These are phyloP conservation scores for Phytopythium cucurbitacearum DNA, from an alignment of 352 stramenopile genomes.

Conservation along the genomic window DNA sequence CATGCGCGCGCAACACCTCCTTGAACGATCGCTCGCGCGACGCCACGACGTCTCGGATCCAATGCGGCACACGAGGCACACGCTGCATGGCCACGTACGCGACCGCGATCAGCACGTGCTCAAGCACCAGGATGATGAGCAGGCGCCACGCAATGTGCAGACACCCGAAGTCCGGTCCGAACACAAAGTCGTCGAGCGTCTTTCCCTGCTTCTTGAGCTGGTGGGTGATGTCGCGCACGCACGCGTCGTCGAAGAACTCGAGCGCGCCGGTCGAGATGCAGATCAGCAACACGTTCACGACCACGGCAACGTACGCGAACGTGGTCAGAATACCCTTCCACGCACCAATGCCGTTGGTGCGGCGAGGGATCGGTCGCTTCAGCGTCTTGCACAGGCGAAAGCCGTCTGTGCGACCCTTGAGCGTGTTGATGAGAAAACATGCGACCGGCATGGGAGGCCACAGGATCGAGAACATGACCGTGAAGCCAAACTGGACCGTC, in stretches of 20 bases:
- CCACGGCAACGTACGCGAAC: conserved; percentile 62
- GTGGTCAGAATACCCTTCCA: conserved; percentile 56
- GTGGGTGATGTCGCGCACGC: conserved; percentile 45
- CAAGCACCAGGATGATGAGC: conserved; percentile 50
- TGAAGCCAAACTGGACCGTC: conserved; percentile 71
- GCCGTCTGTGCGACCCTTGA: conserved; percentile 65
- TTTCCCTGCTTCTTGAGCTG: conserved; percentile 60
- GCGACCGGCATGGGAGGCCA: conserved; percentile 74
- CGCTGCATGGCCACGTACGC: conserved; percentile 54
- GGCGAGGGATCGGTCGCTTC: conserved; percentile 62
- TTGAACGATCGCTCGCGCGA: conserved; percentile 66
- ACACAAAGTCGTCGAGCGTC: conserved; percentile 59
- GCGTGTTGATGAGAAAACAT: conserved; percentile 65
- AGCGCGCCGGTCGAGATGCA: conserved; percentile 68
- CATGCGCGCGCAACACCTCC: conserved; percentile 39
- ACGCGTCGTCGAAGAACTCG: conserved; percentile 64
- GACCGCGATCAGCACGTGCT: conserved; percentile 47
- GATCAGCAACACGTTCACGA: conserved; percentile 68
- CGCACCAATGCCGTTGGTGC: conserved; percentile 69
- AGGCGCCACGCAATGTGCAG: conserved; percentile 55
- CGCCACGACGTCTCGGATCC: conserved; percentile 51
- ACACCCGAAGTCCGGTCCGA: conserved; percentile 62
- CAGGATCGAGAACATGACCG: conserved; percentile 79
- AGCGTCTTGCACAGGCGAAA: conserved; percentile 67
- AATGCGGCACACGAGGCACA: conserved; percentile 43